A percentile compares a stretch with the other conserved stretches of the same genome.
Evolutionary conservation across 306 rosid genomes (phyloP).

Genomic region (Begonia peltatifolia): DNA sequence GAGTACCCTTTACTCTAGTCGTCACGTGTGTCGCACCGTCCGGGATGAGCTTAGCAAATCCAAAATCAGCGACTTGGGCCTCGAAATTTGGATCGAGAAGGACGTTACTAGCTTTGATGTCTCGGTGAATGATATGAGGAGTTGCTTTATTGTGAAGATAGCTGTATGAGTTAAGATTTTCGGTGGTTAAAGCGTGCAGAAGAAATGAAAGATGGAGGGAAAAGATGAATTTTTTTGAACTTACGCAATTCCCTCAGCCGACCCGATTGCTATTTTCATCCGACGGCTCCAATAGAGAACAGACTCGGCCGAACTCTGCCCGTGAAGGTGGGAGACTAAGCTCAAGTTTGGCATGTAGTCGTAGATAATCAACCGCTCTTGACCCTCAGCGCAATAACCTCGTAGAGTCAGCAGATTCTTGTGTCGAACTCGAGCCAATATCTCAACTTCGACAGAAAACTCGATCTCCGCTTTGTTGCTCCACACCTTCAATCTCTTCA

Average conservation of each 20-base stretch:
- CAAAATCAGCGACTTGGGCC: slow-evolving; percentile 89
- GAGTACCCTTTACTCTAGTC: slow-evolving; percentile 94
- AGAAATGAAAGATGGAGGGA: neutral
- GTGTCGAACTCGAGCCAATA: slow-evolving; percentile 88
- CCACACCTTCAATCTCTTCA: slow-evolving; percentile 91
- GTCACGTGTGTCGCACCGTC: slow-evolving; percentile 96
- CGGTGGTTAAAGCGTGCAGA: neutral
- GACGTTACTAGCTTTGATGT: slow-evolving; percentile 85
- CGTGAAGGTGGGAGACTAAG: slow-evolving; percentile 88
- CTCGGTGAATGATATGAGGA: slow-evolving; percentile 88
- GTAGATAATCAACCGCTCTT: slow-evolving; percentile 82
- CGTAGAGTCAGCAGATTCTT: slow-evolving; percentile 89
- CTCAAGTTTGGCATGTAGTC: slow-evolving; percentile 94
- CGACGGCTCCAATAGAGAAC: slow-evolving; percentile 82
- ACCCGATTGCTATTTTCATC: slow-evolving; percentile 71
- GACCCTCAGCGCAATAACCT: slow-evolving; percentile 97
- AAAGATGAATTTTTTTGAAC: slow-evolving; percentile 13
- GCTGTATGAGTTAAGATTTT: slow-evolving; percentile 28
- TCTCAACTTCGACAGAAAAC: slow-evolving; percentile 90
- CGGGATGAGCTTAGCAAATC: slow-evolving; percentile 90
- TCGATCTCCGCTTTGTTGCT: slow-evolving; percentile 92
- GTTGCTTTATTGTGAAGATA: slow-evolving; percentile 89
- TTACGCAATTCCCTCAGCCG: slow-evolving; percentile 90
- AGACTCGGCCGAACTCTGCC: slow-evolving; percentile 82
- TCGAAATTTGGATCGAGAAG: slow-evolving; percentile 62